Conservation (phyloP, 2,329 filamentous ascomycete genomes). For the Phialophora chinensis region DNA sequence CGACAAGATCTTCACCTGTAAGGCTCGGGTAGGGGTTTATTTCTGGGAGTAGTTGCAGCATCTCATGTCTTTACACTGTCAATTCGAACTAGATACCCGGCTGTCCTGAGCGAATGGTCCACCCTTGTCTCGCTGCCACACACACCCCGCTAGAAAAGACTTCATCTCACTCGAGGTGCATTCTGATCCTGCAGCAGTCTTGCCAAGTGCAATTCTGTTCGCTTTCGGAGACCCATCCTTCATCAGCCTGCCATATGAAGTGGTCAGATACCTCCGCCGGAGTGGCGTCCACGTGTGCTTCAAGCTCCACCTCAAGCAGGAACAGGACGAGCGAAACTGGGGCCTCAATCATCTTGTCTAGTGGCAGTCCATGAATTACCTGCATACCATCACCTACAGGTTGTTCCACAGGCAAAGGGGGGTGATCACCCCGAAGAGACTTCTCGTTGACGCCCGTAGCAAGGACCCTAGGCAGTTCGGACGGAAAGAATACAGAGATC, state of each 20-base stretch:
- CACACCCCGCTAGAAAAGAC: background rate
- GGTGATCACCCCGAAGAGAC: too few species aligned
- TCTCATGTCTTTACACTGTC: background rate
- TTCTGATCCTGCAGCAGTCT: background rate
- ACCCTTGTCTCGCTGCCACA: background rate
- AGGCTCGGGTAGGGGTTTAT: background rate
- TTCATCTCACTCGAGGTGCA: background rate
- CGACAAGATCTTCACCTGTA: background rate
- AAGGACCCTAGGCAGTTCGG: too few species aligned
- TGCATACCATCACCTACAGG: too few species aligned
- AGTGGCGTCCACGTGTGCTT: background rate
- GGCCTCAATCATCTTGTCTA: too few species aligned
- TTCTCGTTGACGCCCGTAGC: too few species aligned
- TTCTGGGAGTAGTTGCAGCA: background rate
- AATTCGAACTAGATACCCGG: background rate
- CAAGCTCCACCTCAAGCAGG: background rate
- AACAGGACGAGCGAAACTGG: background rate
- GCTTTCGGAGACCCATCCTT: background rate
- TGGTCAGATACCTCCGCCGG: background rate
- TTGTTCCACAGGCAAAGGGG: too few species aligned
- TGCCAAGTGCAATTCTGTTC: background rate
- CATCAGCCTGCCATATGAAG: background rate
- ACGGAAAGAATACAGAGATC: too few species aligned
- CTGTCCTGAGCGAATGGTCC: background rate
- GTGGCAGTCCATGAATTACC: too few species aligned